Evolutionary conservation across 148 eudicot species (phyloP).

Genomic region (Tetragonia tetragonoides): DNA sequence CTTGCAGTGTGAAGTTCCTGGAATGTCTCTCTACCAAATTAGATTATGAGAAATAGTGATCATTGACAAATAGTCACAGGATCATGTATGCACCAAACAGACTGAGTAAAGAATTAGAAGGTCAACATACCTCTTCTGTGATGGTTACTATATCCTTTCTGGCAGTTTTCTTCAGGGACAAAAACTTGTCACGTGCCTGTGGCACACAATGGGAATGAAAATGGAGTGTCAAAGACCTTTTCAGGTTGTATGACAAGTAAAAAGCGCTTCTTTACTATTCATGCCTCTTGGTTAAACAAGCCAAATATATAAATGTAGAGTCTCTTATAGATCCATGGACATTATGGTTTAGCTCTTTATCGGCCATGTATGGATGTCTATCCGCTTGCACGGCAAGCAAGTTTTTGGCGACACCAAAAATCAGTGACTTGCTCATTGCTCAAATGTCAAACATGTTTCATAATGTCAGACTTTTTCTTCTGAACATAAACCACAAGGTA

Average conservation of each 20-base stretch:
- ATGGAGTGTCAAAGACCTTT: conserved; percentile 5
- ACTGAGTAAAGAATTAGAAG: conserved; percentile 15
- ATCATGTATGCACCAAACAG: conserved; percentile 16
- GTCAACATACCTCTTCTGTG: conserved; percentile 68
- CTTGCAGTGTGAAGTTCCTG: conserved; percentile 92
- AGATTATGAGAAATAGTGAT: conserved; percentile 48
- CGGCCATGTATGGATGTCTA: neutral
- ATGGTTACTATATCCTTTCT: conserved; percentile 66
- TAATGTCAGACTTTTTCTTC: neutral
- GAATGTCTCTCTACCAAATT: conserved; percentile 64
- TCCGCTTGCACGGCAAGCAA: neutral
- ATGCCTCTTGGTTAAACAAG: neutral
- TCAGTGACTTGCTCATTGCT: neutral
- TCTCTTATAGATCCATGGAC: neutral
- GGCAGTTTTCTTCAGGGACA: conserved; percentile 74
- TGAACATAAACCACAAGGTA: neutral
- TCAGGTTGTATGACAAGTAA: neutral
- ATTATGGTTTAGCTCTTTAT: neutral
- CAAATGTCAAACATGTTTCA: neutral
- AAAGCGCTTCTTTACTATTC: neutral
- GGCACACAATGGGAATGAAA: conserved; percentile 18
- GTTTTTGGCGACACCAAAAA: neutral
- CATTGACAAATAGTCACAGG: conserved; percentile 27
- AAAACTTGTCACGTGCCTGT: conserved; percentile 80
- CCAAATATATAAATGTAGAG: neutral